Conservation (phyloP, 306 rosid species). For the Trichosanthes cucumerina region DNA sequence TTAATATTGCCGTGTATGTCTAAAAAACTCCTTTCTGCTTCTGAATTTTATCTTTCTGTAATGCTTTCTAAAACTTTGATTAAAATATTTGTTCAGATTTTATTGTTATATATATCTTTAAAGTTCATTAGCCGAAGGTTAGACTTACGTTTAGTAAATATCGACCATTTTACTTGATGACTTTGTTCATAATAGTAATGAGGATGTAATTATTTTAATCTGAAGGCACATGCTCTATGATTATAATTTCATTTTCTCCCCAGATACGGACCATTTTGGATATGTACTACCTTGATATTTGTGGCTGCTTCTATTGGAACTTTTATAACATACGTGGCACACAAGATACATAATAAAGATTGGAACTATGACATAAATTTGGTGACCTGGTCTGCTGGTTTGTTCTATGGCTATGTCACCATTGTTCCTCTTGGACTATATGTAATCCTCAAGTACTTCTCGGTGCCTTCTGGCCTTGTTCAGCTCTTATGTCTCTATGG, state of each 20-base stretch:
- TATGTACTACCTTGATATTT: slow-evolving; percentile 88
- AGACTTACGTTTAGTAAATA: background rate
- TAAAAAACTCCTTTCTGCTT: background rate
- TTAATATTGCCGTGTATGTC: background rate
- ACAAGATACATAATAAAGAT: slow-evolving; percentile 62
- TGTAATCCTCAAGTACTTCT: slow-evolving; percentile 78
- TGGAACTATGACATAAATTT: slow-evolving; percentile 92
- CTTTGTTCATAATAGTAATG: background rate
- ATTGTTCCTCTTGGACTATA: slow-evolving; percentile 67
- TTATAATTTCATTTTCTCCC: slow-evolving; percentile 11
- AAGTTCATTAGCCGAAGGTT: background rate
- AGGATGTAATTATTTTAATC: background rate
- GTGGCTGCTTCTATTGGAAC: slow-evolving; percentile 95
- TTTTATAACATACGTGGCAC: slow-evolving; percentile 79
- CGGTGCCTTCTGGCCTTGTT: slow-evolving; percentile 84
- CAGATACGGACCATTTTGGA: slow-evolving; percentile 99
- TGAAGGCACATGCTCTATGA: slow-evolving; percentile 4
- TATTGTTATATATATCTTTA: background rate
- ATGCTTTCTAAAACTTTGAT: background rate
- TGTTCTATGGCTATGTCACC: slow-evolving; percentile 90
- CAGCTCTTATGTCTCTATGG: slow-evolving; percentile 92
- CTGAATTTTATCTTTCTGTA: background rate
- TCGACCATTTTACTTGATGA: background rate
- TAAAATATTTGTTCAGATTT: background rate
- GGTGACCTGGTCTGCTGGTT: slow-evolving; percentile 90